phyloP scores from a whole-genome alignment of 2,329 filamentous ascomycete genomes.

The Monilinia fructicola region DNA sequence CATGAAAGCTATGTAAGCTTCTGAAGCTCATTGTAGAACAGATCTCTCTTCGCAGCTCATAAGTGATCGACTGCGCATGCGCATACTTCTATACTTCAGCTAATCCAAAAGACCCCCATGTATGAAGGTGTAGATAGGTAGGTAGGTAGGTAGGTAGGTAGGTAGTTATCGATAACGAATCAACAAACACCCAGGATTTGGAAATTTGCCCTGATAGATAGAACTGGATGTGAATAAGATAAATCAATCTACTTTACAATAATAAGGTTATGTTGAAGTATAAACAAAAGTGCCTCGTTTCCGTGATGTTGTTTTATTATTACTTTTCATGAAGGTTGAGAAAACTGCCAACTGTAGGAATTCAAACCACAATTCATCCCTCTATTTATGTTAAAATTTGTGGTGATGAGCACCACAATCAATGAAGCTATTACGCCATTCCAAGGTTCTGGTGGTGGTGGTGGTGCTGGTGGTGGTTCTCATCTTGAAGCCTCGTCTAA shows the following conservation, averaged over 20 bases:
- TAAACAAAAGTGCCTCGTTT: neutral
- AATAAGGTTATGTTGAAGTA: no score
- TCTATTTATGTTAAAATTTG: neutral
- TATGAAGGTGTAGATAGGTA: conserved; percentile 8
- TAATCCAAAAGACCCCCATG: conserved; percentile 23
- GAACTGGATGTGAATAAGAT: neutral
- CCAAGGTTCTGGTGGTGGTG: no score
- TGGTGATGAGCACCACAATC: conserved; percentile 13
- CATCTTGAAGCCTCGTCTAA: conserved; percentile 22
- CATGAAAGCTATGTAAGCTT: conserved; percentile 33
- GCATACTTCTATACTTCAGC: no score
- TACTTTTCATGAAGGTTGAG: neutral
- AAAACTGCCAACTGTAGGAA: no score
- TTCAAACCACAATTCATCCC: neutral
- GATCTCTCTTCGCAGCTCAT: conserved; percentile 19
- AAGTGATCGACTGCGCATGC: conserved; percentile 28
- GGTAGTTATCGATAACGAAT: conserved; percentile 23
- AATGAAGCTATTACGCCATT: conserved; percentile 25
- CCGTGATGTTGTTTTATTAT: neutral
- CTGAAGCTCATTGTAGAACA: conserved; percentile 36
- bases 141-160: neutral
- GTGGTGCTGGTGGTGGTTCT: neutral
- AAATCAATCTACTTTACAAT: no score
- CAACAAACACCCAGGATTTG: neutral
- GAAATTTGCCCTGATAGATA: neutral